Conservation (phyloP, 2,329 filamentous ascomycete genomes). For the Aspergillus clavatus region DNA sequence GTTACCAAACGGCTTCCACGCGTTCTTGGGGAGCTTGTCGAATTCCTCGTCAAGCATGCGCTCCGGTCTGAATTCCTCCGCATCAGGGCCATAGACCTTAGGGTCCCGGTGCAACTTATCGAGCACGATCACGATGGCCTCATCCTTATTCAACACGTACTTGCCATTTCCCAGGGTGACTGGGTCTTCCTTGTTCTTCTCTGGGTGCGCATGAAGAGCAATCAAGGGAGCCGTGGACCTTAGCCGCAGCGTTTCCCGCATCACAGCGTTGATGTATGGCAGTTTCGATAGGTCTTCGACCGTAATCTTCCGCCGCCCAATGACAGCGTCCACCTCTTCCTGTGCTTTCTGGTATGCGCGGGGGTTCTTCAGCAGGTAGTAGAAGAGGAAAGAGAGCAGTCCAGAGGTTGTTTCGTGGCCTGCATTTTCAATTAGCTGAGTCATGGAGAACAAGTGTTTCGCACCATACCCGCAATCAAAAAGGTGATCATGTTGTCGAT, state of each 20-base stretch:
- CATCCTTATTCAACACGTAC: constrained; percentile 53
- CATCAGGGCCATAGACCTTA: constrained; percentile 60
- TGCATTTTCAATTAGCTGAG: constrained; percentile 4
- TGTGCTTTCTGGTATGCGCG: constrained; percentile 58
- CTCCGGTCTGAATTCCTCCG: constrained; percentile 63
- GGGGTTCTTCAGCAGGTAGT: constrained; percentile 60
- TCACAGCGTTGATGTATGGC: constrained; percentile 60
- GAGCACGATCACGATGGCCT: constrained; percentile 49
- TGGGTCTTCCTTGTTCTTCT: constrained; percentile 36
- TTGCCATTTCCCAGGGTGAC: constrained; percentile 55
- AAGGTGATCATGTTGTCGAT: constrained; percentile 70
- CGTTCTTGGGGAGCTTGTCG: constrained; percentile 57
- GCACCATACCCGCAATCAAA: constrained; percentile 54
- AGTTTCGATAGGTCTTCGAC: constrained; percentile 61
- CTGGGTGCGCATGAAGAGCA: constrained; percentile 46
- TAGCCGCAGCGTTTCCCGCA: constrained; percentile 61
- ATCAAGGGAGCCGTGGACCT: constrained; percentile 55
- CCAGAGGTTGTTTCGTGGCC: constrained; percentile 69
- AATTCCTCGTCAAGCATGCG: constrained; percentile 68
- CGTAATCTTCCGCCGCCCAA: constrained; percentile 55
- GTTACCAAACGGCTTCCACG: constrained; percentile 72
- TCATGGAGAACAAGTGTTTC: not conserved
- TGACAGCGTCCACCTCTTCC: constrained; percentile 61
- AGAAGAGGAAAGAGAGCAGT: constrained; percentile 61
- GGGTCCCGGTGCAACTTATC: constrained; percentile 58